Evolutionary conservation across 2,329 filamentous ascomycete genomes (phyloP).

Genomic region (Chaetomium globosum): DNA sequence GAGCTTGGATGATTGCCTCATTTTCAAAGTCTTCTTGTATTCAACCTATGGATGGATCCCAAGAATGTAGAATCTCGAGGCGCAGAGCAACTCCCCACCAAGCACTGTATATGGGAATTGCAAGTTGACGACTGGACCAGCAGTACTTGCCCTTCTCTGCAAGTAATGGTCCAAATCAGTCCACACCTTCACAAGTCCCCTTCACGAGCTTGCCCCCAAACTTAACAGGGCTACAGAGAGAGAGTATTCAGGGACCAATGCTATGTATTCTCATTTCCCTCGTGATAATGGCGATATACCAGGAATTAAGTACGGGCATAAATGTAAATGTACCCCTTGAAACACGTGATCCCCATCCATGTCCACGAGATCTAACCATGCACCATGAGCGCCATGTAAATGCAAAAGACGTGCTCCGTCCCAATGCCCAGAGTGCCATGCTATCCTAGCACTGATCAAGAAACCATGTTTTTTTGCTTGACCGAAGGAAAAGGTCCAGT

Average conservation of each 20-base stretch:
- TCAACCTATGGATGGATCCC: background rate
- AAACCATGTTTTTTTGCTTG: background rate
- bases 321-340: background rate
- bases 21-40: background rate
- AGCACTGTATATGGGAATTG: constrained; percentile 1
- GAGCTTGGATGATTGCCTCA: background rate
- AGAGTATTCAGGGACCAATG: background rate
- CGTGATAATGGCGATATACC: background rate
- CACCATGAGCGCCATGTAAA: constrained; percentile 26
- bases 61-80: background rate
- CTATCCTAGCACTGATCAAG: constrained; percentile 12
- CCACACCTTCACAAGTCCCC: background rate
- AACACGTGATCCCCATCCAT: background rate
- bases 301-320: background rate
- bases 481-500: background rate
- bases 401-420: constrained; percentile 20
- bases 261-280: constrained; percentile 6
- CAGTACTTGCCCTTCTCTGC: too few species aligned
- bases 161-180: too few species aligned
- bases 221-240: too few species aligned
- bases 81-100: background rate
- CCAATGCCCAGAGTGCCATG: constrained; percentile 23
- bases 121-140: background rate
- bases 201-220: background rate
- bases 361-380: constrained; percentile 22